A percentile compares a stretch with the other conserved stretches of the same genome.
Evolutionary conservation across 257 asterid genomes (phyloP).

Genomic region (Eucommia ulmoides): DNA sequence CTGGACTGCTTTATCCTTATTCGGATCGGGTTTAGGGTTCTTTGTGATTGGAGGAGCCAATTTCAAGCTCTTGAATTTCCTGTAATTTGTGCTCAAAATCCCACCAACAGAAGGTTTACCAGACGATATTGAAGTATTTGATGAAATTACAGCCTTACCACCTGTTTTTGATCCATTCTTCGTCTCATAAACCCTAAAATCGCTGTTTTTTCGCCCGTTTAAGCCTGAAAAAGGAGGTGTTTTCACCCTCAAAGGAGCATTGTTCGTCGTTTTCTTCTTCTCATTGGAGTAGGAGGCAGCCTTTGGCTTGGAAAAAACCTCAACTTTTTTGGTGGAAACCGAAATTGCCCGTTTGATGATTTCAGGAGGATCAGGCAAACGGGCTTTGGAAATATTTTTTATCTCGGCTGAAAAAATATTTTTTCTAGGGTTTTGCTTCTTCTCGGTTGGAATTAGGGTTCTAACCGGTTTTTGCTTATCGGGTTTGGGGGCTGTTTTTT

Average conservation of each 20-base stretch:
- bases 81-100: constrained; percentile 6
- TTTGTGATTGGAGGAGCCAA: neutral
- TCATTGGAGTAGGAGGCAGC: constrained; percentile 16
- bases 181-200: constrained; percentile 1
- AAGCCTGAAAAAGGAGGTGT: constrained; percentile 6
- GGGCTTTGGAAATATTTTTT: constrained; percentile 7
- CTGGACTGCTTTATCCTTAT: neutral
- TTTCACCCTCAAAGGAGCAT: constrained; percentile 11
- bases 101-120: constrained; percentile 9
- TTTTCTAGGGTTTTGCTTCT: too few species aligned
- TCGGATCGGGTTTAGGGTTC: neutral
- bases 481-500: neutral
- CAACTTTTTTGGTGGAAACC: constrained; percentile 7
- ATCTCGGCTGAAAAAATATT: too few species aligned
- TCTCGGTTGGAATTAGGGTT: too few species aligned
- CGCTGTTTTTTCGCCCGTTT: constrained; percentile 7
- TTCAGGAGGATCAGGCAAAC: constrained; percentile 43
- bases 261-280: constrained; percentile 18
- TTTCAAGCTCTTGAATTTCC: constrained; percentile 8
- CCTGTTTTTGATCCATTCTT: too few species aligned
- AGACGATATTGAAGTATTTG: too few species aligned
- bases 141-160: too few species aligned
- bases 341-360: constrained; percentile 17
- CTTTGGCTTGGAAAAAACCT: constrained; percentile 18
- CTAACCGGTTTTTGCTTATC: neutral